Evolutionary conservation across 495 filamentous ascomycete species (phyloP), one percentile per base, ranked within the genome.

Genomic region (Penicillium cataractarum): DNA sequence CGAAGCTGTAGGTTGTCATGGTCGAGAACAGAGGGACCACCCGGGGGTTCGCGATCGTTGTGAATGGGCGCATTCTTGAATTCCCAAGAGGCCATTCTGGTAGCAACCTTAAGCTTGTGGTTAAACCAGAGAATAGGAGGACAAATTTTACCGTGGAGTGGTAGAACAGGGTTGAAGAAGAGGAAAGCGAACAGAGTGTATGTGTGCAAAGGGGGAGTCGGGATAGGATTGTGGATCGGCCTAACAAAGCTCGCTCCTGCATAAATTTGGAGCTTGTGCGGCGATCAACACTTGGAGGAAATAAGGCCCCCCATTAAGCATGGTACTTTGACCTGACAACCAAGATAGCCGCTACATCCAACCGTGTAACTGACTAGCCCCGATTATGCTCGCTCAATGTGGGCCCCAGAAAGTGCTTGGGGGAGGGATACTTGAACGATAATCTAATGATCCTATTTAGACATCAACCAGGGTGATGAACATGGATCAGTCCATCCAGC

Each of bases 1-100:
- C 44, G 48, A 53, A 60, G 35, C 35, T 44, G 33, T 4, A 53
- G 10, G 31, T 52, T 35, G 40, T 60, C 48, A 12, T 17, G 21
- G 24, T 39, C 58, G 26, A 22, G n/a, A 6, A 40, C 17, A 27
- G 48, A 31, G 39, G 33, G 31, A 31, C 31, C 19, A 37, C 26
- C 31, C 21, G 39, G 13, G 4, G 39, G 4, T n/a, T 42, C 39
- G 19, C 19, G 39, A 42, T 42, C 17, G 39, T 42, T 42, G 17
- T 19, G 19, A 19, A 19, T 42, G 7, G 39, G 39, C 17, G n/a
- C 8, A 7, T 42, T 42, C 39, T 19, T 19, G 17, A 42, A 42
- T 2, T 42, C 17, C 6, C 19, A 3, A 19, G 37, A 40, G 1
- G 17, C 39, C 39, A 42, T 42, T 19, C 8, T 42, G 3, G 37